These are phyloP conservation scores for Beta vulgaris DNA, from an alignment of 148 eudicot species.

Conservation along the genomic window DNA sequence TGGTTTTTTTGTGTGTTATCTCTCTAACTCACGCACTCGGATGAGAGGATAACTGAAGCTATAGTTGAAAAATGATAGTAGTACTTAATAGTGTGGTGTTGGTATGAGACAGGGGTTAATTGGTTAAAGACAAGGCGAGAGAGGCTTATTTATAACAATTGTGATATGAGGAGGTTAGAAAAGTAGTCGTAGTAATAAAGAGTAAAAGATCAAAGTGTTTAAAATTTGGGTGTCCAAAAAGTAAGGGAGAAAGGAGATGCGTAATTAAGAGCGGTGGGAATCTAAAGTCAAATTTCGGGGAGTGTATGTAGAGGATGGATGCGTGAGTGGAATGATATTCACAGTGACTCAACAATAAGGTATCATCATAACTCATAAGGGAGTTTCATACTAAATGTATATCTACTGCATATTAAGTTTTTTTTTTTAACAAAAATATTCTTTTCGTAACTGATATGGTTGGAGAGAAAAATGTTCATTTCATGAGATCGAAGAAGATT, in stretches of 20 bases:
- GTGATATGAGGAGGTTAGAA: not conserved
- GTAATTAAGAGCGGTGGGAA: slow-evolving; percentile 1
- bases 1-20: no score
- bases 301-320: not conserved
- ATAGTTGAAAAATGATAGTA: no score
- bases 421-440: no score
- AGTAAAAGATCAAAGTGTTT: not conserved
- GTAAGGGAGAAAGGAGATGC: slow-evolving; percentile 8
- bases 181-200: no score
- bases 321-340: slow-evolving; percentile 6
- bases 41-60: not conserved
- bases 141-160: not conserved
- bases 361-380: not conserved
- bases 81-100: not conserved
- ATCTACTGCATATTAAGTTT: no score
- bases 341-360: not conserved
- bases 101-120: not conserved
- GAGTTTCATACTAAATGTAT: no score
- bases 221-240: slow-evolving; percentile 11
- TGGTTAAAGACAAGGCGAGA: not conserved
- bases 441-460: no score
- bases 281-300: not conserved
- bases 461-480: no score
- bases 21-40: no score
- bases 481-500: no score